Evolutionary conservation across 1,284 basidiomycete genomes (phyloP), one percentile per base, ranked within the genome.

Genomic region (Microbotryum lychnidis-dioicae): DNA sequence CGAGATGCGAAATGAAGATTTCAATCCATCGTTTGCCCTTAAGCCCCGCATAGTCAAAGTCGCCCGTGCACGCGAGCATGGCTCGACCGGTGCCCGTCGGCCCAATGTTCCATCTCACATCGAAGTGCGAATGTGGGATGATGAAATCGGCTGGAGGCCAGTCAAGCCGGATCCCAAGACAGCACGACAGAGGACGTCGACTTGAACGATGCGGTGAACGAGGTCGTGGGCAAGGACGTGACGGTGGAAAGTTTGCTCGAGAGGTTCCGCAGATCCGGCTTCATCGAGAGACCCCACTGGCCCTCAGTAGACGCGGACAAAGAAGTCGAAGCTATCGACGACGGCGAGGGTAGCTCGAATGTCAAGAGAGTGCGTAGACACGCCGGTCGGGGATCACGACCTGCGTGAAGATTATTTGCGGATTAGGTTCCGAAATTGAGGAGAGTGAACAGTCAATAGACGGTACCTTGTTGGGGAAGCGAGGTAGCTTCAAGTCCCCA

Each of bases 271-370:
- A 65, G 56, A 3, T 58, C 54, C 1, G 66, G 63, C 6, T 51
- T 45, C 37, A 67, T 56, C 44, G 58, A 58, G 47, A 67, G 58
- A 23, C 65, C 66, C 65, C 65, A 66, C 0, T 31, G 14, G 4
- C 46, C 51, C 0, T 14, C n/a, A 44, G 29, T 46, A 4, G 37
- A 14, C 21, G 31, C 31, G 31, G 31, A 31, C 8, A 31, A n/a
- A 9, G 60, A 54, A 3, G 42, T 29, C 10, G 54, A 42, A 3
- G 60, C 2, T 4, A 60, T 23, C 23, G 48, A 14, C 23, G n/a
- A n/a, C 3, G 61, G 50, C 0, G 54, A 37, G 2, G 64, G 57
- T 2, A 67, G 46, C 20, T 50, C 48, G 50, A 67, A 45, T 10
- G 46, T 23, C 16, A 67, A 55, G 16, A 52, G 44, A 46, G 59